phyloP scores from a whole-genome alignment of 2,329 filamentous ascomycete species.

The Elsinoe australis region DNA sequence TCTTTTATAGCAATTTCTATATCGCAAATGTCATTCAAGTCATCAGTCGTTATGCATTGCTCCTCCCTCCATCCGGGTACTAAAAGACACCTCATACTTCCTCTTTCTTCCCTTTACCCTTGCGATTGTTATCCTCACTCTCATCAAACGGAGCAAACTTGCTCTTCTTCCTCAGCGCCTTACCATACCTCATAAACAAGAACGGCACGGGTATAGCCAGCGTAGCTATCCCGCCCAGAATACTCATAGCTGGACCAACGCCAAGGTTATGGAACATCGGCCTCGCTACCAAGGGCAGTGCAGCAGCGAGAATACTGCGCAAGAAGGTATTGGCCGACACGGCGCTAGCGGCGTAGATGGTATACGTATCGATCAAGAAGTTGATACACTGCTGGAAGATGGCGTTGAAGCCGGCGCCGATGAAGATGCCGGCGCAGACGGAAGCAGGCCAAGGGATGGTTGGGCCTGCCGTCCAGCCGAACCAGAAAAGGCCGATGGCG shows the following conservation, averaged over 20 bases:
- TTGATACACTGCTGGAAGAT: constrained; percentile 45
- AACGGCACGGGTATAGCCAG: constrained; percentile 39
- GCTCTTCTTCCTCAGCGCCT: constrained; percentile 36
- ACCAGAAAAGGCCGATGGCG: constrained; percentile 38
- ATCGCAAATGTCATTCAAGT: not conserved
- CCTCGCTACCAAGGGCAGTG: constrained; percentile 32
- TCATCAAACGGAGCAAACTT: constrained; percentile 35
- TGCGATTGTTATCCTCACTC: no score
- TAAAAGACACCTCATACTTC: not conserved
- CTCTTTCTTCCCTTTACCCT: not conserved
- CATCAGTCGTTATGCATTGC: not conserved
- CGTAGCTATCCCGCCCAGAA: constrained; percentile 37
- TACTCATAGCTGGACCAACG: constrained; percentile 36
- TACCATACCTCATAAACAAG: constrained; percentile 39
- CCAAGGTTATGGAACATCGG: constrained; percentile 39
- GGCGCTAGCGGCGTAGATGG: constrained; percentile 41
- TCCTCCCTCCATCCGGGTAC: not conserved
- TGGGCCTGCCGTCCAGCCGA: constrained; percentile 37
- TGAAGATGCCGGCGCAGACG: constrained; percentile 36
- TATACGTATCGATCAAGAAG: constrained; percentile 38
- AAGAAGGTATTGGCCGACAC: constrained; percentile 46
- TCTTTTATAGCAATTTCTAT: no score
- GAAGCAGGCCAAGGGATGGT: constrained; percentile 37
- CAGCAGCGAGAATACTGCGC: constrained; percentile 37
- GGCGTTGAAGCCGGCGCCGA: constrained; percentile 41